These are phyloP conservation scores for Ganoderma lucidum DNA, from an alignment of 1,284 basidiomycete genomes.

Conservation along the genomic window DNA sequence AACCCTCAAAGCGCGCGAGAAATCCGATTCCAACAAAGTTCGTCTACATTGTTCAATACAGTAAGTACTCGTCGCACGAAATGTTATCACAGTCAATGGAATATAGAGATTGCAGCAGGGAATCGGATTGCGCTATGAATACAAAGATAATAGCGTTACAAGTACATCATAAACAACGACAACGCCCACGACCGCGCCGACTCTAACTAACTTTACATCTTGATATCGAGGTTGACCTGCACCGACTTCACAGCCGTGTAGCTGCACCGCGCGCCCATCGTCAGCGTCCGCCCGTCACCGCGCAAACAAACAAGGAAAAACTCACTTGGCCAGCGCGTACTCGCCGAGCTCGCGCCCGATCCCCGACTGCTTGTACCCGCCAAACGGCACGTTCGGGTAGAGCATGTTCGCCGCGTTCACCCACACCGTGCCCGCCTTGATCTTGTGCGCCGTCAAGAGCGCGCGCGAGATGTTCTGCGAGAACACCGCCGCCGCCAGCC, in stretches of 20 bases:
- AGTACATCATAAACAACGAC: conserved; percentile 2
- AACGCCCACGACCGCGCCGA: neutral
- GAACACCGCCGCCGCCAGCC: conserved; percentile 85
- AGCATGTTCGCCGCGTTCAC: conserved; percentile 81
- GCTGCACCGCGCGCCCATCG: conserved; percentile 48
- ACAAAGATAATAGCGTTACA: conserved; percentile 5
- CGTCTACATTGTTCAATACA: no score
- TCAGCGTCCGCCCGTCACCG: conserved; percentile 17
- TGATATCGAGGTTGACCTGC: conserved; percentile 74
- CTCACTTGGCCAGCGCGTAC: conserved; percentile 77
- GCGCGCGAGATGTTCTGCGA: conserved; percentile 81
- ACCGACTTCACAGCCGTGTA: conserved; percentile 89
- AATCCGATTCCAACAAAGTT: no score
- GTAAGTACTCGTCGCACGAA: no score
- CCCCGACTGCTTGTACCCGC: conserved; percentile 89
- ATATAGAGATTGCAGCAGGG: neutral
- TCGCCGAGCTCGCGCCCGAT: conserved; percentile 89
- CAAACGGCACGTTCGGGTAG: conserved; percentile 78
- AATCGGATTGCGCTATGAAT: conserved; percentile 6
- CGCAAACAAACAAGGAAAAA: conserved; percentile 31
- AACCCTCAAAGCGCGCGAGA: no score
- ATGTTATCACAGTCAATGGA: neutral
- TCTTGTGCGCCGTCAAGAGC: conserved; percentile 74
- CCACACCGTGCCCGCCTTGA: conserved; percentile 88
- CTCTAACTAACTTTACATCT: conserved; percentile 1